Base-by-base conservation (phyloP, 306 rosid species). In the Macrotyloma uniflorum region DNA sequence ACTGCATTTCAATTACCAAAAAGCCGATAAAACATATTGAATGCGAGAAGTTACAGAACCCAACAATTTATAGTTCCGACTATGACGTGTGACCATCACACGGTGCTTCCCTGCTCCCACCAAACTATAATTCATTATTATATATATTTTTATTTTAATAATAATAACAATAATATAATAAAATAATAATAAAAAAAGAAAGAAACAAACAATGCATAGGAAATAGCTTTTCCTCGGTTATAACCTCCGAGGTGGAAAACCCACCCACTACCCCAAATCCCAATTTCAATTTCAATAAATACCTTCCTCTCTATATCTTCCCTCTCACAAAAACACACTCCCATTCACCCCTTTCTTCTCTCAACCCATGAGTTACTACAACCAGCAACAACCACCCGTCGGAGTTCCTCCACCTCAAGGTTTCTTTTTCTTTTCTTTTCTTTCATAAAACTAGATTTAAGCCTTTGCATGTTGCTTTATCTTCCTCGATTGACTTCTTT, bases 381-480 rank as follows among this genome's bases (percentile, higher is more conserved):
- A 80, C 22, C 98, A 93, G 82, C 93, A 91, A 23, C 98, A 85
- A 42, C 97, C 98, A 8, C 98, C 98, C 3, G 97, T 93, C 19
- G 98, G 97, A 1, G 97, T 87, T 70, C 98, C 98, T 54, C 98
- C 98, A n/a, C 86, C 89, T 1, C 98, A 93, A 86, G 98, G 98
- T 93, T 46, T 4, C 0, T 6, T 24, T 13, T 8, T 1, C 3
- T 6, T 15, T 5, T 54, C 10, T n/a, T n/a, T 8, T 5, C 42
- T 36, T 36, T 8, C 3, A 1, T 36, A 8, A 2, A 8, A 38
- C 12, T 9, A 50, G 0, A 42, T 53, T 36, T 23, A 9, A 16
- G 24, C 13, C 74, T 57, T 69, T 83, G 80, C 59, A 66, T 32
- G 54, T 38, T 50, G 22, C 11, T 3, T 30, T 10, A 45, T 45